Percentiles rank a stretch among this genome's conserved stretches.
phyloP scores from a whole-genome alignment of 306 rosid genomes.

The Prunus dulcis region DNA sequence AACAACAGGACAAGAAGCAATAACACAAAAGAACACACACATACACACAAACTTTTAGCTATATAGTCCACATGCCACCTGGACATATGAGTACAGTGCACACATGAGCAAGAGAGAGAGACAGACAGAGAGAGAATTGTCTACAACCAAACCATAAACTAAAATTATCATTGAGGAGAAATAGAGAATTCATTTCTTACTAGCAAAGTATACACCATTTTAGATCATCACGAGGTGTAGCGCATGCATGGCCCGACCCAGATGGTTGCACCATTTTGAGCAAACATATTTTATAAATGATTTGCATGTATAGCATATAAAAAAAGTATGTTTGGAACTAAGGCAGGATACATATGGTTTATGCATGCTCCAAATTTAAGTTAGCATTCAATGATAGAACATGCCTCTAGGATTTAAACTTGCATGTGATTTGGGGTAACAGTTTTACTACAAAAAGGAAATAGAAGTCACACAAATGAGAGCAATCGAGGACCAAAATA shows the following conservation, averaged over 20 bases:
- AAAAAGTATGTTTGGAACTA: not conserved
- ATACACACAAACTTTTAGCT: not conserved
- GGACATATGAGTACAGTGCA: not conserved
- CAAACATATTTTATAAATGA: not conserved
- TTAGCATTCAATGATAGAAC: not conserved
- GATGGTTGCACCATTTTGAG: not conserved
- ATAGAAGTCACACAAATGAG: slow-evolving; percentile 17
- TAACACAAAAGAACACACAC: not conserved
- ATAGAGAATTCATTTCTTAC: not conserved
- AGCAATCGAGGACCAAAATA: slow-evolving; percentile 18
- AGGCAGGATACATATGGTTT: not conserved
- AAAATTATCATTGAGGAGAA: not conserved
- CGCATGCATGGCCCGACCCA: not conserved
- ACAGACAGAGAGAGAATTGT: too few species aligned
- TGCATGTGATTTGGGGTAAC: not conserved
- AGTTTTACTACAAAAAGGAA: not conserved
- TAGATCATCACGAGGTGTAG: not conserved
- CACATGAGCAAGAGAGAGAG: not conserved
- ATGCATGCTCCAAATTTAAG: not conserved
- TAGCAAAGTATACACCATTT: not conserved
- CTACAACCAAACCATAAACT: not conserved
- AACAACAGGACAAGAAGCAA: not conserved
- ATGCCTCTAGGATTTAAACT: not conserved
- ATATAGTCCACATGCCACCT: not conserved
- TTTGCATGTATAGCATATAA: not conserved